Conservation (phyloP, 805 yeast genomes). For the Candida adriatica region DNA sequence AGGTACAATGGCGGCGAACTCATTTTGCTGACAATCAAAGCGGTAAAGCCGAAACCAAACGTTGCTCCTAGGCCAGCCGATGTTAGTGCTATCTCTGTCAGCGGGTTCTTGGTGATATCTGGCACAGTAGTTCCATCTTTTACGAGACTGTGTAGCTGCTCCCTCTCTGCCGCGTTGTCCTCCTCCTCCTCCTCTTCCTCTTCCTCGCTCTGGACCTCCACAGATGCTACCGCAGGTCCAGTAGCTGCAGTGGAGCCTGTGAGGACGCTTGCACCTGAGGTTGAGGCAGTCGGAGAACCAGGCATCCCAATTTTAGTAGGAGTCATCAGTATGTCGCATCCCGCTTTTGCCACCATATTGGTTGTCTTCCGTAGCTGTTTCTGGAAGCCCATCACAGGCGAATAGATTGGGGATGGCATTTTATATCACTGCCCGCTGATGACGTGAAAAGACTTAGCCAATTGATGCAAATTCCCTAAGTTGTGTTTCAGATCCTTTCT, state of each 20-base stretch:
- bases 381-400: conserved; percentile 3
- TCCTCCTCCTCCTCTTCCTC: conserved; percentile 1
- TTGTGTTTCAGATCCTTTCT: no score
- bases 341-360: conserved; percentile 1
- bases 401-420: conserved; percentile 1
- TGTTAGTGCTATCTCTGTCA: conserved; percentile 37
- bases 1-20: conserved; percentile 42
- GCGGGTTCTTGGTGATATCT: conserved; percentile 33
- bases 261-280: no score
- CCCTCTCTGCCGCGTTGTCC: no score
- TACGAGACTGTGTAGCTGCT: no score
- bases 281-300: no score
- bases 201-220: background rate
- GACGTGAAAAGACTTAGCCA: background rate
- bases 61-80: conserved; percentile 37
- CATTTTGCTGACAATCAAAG: conserved; percentile 24
- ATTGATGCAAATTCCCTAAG: no score
- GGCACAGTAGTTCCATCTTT: no score
- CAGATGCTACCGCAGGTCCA: background rate
- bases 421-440: background rate
- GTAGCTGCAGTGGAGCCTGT: no score
- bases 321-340: background rate
- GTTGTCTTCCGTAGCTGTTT: conserved; percentile 4
- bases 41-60: conserved; percentile 32
- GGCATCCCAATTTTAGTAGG: no score